Base-by-base conservation (phyloP, 2,329 filamentous ascomycete genomes). In the Phialophora chinensis region DNA sequence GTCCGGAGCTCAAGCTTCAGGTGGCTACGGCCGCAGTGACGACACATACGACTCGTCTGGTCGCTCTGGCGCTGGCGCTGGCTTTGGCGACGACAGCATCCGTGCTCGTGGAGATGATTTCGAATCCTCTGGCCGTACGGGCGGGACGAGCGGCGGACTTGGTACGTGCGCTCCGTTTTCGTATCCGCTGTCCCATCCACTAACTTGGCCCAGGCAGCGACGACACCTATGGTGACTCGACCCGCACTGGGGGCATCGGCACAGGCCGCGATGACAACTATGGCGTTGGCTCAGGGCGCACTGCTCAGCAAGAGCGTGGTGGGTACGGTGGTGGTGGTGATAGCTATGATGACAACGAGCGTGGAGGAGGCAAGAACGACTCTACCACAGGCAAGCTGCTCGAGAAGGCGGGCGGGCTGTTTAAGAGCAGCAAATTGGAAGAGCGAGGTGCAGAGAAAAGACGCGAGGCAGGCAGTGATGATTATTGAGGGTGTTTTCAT, bases 361-460 rank as follows among this genome's bases (percentile, higher is more conserved):
- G 63, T 27, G n/a, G 50, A 29, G 50, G 67, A 14, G 57, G 53
- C 29, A 67, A 71, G 50, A 66, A 69, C 62, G 74, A 75, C 47
- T 74, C 73, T 23, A 75, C 69, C 17, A 61, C 67, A 2, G 74
- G 73, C 27, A 75, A 75, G 55, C 20, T 75, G 25, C 69, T 75
- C 66, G 71, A 75, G 57, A 75, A 75, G 66, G 74, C 69, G 10
- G 74, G 74, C 20, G 69, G 70, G 47, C 62, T 74, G 50, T 67
- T 75, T 50, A 65, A 67, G 6, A 74, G 68, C 53, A 66, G 71
- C 17, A 74, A 73, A 31, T 53, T 74, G 54, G 58, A 71, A 59
- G 57, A 73, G 27, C 65, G 65, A 35, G 73, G 73, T 55, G 60
- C 63, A 6, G 67, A 74, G 63, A 75, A 73, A 66, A 70, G 73